A percentile compares a stretch with the other conserved stretches of the same genome.
These are phyloP conservation scores for Solanum tacnaense DNA, from an alignment of 257 asterid genomes.

Conservation along the genomic window DNA sequence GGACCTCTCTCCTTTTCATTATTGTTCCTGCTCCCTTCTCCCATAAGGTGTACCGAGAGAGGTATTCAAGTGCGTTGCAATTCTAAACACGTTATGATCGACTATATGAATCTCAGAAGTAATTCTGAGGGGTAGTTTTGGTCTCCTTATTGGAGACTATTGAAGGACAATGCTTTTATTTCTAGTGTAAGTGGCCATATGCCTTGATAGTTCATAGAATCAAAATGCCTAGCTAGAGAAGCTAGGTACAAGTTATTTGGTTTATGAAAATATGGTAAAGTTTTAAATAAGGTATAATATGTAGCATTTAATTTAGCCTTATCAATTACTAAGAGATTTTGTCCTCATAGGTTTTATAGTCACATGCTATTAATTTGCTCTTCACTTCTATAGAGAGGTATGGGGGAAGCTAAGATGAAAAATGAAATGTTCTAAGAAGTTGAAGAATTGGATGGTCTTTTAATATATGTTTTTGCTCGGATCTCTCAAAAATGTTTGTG, in stretches of 20 bases:
- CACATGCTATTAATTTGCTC: not conserved
- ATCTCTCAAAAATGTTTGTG: too few relatives aligned
- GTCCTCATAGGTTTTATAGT: not conserved
- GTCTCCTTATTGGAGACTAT: not conserved
- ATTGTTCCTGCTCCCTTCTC: not conserved
- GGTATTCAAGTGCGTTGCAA: not conserved
- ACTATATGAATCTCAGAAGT: not conserved
- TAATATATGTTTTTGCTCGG: not conserved
- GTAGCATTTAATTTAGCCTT: not conserved
- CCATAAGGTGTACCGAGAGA: not conserved
- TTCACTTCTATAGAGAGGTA: not conserved
- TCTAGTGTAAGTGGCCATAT: not conserved
- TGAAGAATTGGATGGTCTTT: not conserved
- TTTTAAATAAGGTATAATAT: not conserved
- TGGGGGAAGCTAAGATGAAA: not conserved
- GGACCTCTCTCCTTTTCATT: not conserved
- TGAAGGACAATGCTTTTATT: not conserved
- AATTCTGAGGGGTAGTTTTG: not conserved
- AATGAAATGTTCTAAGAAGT: not conserved
- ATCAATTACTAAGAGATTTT: not conserved
- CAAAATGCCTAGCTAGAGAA: not conserved
- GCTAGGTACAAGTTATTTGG: not conserved
- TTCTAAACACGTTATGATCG: not conserved
- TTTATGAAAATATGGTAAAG: not conserved
- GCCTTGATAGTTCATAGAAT: not conserved